phyloP scores from a whole-genome alignment of 495 filamentous ascomycete genomes.

The Xylaria scruposa region DNA sequence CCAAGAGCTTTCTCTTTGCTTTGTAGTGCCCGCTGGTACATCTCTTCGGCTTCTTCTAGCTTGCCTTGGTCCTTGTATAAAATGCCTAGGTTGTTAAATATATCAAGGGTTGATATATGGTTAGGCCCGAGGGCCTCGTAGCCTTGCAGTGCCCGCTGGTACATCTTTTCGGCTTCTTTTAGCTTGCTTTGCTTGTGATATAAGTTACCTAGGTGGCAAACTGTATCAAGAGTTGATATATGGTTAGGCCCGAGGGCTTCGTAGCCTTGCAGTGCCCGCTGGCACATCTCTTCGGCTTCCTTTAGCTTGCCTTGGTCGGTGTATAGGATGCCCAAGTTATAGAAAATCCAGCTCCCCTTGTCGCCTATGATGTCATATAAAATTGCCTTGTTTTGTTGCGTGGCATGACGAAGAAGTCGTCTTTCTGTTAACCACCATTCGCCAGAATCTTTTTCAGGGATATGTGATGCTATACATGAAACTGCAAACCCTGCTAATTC shows the following conservation, averaged over 20 bases:
- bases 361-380: no score
- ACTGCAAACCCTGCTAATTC: neutral
- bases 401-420: constrained; percentile 5
- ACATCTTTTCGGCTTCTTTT: neutral
- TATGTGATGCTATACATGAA: neutral
- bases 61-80: no score
- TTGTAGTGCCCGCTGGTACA: no score
- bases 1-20: no score
- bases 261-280: neutral
- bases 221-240: neutral
- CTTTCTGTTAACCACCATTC: neutral
- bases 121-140: neutral
- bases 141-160: neutral
- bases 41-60: no score
- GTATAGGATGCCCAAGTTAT: neutral
- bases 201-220: constrained; percentile 15
- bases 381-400: no score
- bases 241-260: neutral
- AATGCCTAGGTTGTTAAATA: no score
- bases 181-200: constrained; percentile 30
- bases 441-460: no score
- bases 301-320: neutral
- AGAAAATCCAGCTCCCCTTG: neutral
- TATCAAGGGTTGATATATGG: neutral
- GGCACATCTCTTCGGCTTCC: neutral